These are phyloP conservation scores for Alternaria burnsii DNA, from an alignment of 2,329 filamentous ascomycete species.

Conservation along the genomic window DNA sequence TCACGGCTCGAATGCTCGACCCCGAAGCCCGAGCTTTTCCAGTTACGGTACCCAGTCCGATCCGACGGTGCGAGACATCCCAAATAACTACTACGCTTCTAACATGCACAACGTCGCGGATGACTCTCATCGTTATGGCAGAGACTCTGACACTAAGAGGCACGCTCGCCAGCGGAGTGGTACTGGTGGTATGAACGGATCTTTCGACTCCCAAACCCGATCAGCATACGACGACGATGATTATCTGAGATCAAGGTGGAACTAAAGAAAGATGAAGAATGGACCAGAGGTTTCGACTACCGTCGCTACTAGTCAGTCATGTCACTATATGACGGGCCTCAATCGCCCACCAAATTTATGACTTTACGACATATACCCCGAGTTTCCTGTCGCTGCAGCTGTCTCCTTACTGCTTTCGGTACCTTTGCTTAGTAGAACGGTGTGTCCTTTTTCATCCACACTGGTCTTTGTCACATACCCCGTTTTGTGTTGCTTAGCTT, in stretches of 20 bases:
- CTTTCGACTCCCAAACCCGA: conserved; percentile 40
- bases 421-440: background rate
- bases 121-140: conserved; percentile 39
- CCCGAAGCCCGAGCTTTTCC: conserved; percentile 47
- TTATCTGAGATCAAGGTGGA: conserved; percentile 35
- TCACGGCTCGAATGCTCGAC: conserved; percentile 32
- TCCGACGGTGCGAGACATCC: conserved; percentile 42
- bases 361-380: conserved; percentile 17
- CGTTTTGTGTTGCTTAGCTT: background rate
- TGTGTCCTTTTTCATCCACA: background rate
- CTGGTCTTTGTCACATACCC: conserved; percentile 4
- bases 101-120: conserved; percentile 46
- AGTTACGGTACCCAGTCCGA: conserved; percentile 48
- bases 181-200: conserved; percentile 35
- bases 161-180: conserved; percentile 38
- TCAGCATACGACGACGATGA: conserved; percentile 46
- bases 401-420: background rate
- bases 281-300: conserved; percentile 39
- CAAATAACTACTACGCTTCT: conserved; percentile 41
- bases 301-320: conserved; percentile 37
- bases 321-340: background rate
- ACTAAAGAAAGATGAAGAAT: conserved; percentile 44
- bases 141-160: conserved; percentile 41
- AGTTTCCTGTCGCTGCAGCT: background rate
- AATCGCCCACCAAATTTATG: conserved; percentile 4